phyloP scores from a whole-genome alignment of 441 rosid genomes.

The Pelargonium citronellum region DNA sequence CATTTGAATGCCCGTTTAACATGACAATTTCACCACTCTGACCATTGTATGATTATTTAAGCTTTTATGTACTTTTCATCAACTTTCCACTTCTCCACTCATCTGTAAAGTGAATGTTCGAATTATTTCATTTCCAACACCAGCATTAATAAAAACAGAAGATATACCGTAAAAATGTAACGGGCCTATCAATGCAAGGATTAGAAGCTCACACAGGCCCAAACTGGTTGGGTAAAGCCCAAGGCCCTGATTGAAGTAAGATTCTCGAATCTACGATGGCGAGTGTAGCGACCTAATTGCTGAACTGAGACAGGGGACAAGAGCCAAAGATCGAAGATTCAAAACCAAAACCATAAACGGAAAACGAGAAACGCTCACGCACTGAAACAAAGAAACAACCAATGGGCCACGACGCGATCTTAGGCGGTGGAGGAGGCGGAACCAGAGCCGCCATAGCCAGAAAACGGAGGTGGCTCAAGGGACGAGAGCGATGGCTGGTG shows the following conservation, averaged over 20 bases:
- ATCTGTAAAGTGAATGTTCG: too few species aligned
- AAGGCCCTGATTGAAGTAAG: background rate
- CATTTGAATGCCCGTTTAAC: too few species aligned
- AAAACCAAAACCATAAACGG: background rate
- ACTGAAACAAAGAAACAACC: background rate
- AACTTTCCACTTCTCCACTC: too few species aligned
- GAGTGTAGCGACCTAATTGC: background rate
- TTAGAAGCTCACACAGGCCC: background rate
- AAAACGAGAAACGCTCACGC: constrained; percentile 1
- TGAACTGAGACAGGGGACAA: too few species aligned
- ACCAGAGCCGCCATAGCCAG: constrained; percentile 21
- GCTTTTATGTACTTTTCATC: too few species aligned
- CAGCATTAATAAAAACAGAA: too few species aligned
- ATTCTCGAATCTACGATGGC: background rate
- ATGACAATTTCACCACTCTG: too few species aligned
- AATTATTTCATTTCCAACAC: too few species aligned
- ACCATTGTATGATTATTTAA: too few species aligned
- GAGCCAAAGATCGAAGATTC: too few species aligned
- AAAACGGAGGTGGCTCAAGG: constrained; percentile 53
- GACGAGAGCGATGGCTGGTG: constrained; percentile 75
- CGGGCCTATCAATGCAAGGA: too few species aligned
- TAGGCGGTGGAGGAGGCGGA: constrained; percentile 44
- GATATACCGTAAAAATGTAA: too few species aligned
- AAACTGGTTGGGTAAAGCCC: background rate
- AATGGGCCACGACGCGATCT: constrained; percentile 63